A percentile compares a stretch with the other conserved stretches of the same genome.
These are phyloP conservation scores for Chaetomiaceae sp. DNA, from an alignment of 2,329 filamentous ascomycete genomes.

Conservation along the genomic window DNA sequence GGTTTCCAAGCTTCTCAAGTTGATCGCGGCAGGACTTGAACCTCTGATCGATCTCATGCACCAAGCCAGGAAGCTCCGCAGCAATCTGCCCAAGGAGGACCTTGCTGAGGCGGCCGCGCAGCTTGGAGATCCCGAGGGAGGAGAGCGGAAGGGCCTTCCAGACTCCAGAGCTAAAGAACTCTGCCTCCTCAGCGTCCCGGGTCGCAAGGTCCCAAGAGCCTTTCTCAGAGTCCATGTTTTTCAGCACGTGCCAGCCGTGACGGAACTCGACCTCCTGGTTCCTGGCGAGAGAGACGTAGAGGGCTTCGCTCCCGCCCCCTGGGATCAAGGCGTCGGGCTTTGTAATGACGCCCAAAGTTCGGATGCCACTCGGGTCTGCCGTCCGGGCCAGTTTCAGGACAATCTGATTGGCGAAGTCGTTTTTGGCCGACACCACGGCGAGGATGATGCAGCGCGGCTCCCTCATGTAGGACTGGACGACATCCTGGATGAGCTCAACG, in stretches of 20 bases:
- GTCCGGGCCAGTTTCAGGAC: slow-evolving; percentile 38
- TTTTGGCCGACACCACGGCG: slow-evolving; percentile 46
- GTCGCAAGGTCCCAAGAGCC: slow-evolving; percentile 26
- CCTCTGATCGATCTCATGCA: slow-evolving; percentile 30
- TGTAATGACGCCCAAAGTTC: slow-evolving; percentile 48
- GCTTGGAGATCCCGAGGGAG: slow-evolving; percentile 23
- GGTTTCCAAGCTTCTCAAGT: slow-evolving; percentile 27
- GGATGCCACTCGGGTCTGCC: slow-evolving; percentile 28
- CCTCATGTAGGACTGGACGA: slow-evolving; percentile 49
- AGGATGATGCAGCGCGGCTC: slow-evolving; percentile 51
- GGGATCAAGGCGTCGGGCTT: slow-evolving; percentile 45
- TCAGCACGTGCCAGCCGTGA: slow-evolving; percentile 45
- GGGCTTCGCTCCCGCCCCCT: slow-evolving; percentile 38
- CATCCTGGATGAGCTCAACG: slow-evolving; percentile 36
- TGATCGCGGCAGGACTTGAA: slow-evolving; percentile 23
- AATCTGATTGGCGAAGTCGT: slow-evolving; percentile 51
- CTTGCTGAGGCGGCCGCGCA: slow-evolving; percentile 27
- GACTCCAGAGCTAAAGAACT: slow-evolving; percentile 31
- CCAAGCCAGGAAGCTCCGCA: slow-evolving; percentile 30
- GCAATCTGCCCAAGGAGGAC: slow-evolving; percentile 32
- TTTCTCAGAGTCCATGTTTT: slow-evolving; percentile 34
- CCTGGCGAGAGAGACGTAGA: slow-evolving; percentile 39
- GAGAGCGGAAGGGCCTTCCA: slow-evolving; percentile 21
- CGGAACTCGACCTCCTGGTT: slow-evolving; percentile 45
- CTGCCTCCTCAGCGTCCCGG: slow-evolving; percentile 31